Base-by-base conservation (phyloP, 2,329 filamentous ascomycete species). In the Hypomyces perniciosus region DNA sequence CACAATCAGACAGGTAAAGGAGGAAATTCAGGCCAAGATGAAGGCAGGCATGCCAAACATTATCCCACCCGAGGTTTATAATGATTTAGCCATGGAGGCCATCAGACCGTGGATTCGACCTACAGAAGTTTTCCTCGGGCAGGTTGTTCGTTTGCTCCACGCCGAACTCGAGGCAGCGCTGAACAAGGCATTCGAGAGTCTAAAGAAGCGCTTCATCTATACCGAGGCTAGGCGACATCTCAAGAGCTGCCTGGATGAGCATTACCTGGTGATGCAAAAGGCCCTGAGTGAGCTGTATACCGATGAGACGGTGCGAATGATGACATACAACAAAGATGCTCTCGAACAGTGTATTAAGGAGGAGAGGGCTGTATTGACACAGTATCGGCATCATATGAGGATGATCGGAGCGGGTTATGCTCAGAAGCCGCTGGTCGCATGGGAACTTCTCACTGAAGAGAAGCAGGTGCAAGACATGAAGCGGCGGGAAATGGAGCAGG, bases 51-150 rank as follows among this genome's bases (percentile, higher is more conserved):
- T 83, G 57, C 81, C 81, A 0, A 76, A 78, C 6, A 72, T 82
- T 0, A 77, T 81, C 0, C 77, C 83, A 0, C 75, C 79, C 0
- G 77, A 80, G 35, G 81, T 85, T 0, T 81, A 84, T 26, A 76
- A 83, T 29, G 71, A 72, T 0, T 70, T 87, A 12, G 81, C 79
- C 42, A 69, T 73, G 12, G 67, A 78, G n/a, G 77, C 78, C 0
- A 76, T 87, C 1, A 61, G 64, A 6, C 76, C 79, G 1, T 88
- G 85, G 85, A 61, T 73, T 1, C 59, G 60, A 0, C 81, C 82
- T 0, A 71, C 84, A 43, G 61, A 73, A 0, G 69, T 60, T 0
- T 80, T 81, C 42, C 63, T 81, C 5, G 57, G 66, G 4, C 64
- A 71, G 5, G 76, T 78, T 0, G 73, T 80, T 50, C 57, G 62